A percentile compares a stretch with the other conserved stretches of the same genome.
phyloP scores from a whole-genome alignment of 2,329 filamentous ascomycete species.

The Ophiostoma sp. region DNA sequence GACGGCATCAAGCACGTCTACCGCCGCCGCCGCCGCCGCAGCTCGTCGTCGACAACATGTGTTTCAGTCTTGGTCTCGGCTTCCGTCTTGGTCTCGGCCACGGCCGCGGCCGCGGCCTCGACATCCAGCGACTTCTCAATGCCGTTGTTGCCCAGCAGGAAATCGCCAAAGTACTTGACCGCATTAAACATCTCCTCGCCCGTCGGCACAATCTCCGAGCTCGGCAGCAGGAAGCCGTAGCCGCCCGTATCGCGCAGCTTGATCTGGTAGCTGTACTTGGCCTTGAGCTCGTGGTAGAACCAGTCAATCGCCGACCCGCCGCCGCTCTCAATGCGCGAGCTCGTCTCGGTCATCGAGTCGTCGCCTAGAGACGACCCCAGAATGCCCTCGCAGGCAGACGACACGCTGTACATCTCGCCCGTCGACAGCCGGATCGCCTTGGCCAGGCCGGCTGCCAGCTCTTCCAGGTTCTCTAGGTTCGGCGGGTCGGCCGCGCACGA shows the following conservation, averaged over 20 bases:
- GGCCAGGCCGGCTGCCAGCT: conserved; percentile 79
- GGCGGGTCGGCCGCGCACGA: conserved; percentile 74
- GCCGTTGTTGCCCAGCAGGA: conserved; percentile 65
- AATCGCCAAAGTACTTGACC: conserved; percentile 77
- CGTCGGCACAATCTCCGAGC: conserved; percentile 79
- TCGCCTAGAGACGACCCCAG: conserved; percentile 36
- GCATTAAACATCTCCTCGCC: conserved; percentile 83
- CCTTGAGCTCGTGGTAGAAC: conserved; percentile 83
- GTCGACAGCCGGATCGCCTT: conserved; percentile 82
- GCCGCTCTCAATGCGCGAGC: conserved; percentile 60
- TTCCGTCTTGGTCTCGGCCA: not conserved
- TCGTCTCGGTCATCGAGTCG: conserved; percentile 60
- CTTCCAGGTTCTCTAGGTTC: conserved; percentile 84
- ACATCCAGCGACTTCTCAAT: conserved; percentile 44
- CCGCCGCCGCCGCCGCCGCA: not conserved
- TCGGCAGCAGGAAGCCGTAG: conserved; percentile 88
- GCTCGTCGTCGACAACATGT: not conserved
- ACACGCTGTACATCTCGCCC: conserved; percentile 69
- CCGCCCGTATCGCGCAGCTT: conserved; percentile 90
- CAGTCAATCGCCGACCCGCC: conserved; percentile 89
- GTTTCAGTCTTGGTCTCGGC: not conserved
- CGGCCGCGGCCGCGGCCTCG: no score
- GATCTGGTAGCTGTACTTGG: conserved; percentile 85
- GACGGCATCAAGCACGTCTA: not conserved
- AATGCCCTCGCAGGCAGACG: conserved; percentile 81